Conservation (phyloP, 768 basidiomycete genomes). For the Hericium erinaceus region DNA sequence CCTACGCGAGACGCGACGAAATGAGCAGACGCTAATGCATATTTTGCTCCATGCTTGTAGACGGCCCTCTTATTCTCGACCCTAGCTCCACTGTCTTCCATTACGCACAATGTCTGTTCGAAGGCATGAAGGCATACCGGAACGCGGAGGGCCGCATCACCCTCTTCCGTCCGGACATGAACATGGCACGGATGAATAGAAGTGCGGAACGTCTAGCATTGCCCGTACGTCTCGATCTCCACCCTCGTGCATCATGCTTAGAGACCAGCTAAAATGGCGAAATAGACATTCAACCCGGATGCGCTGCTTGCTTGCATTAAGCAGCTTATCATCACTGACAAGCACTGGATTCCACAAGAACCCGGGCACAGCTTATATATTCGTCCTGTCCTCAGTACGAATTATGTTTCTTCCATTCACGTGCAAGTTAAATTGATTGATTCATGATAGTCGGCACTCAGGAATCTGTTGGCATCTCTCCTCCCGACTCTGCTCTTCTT, state of each 20-base stretch:
- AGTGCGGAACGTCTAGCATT: slow-evolving; percentile 32
- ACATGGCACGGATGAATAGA: slow-evolving; percentile 43
- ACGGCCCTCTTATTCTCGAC: slow-evolving; percentile 38
- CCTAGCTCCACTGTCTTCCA: slow-evolving; percentile 45
- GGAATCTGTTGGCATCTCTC: slow-evolving; percentile 35
- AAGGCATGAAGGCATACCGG: slow-evolving; percentile 45
- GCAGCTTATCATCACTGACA: slow-evolving; percentile 35
- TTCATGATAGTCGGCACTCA: slow-evolving; percentile 34
- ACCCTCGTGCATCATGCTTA: background rate
- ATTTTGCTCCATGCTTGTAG: slow-evolving; percentile 12
- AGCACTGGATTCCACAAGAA: slow-evolving; percentile 41
- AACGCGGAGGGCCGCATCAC: slow-evolving; percentile 33
- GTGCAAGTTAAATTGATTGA: background rate
- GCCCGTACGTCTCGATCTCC: slow-evolving; percentile 14
- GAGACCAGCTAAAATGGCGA: background rate
- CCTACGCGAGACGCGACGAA: no score
- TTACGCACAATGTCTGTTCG: slow-evolving; percentile 42
- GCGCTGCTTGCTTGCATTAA: slow-evolving; percentile 35
- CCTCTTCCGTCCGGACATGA: slow-evolving; percentile 44
- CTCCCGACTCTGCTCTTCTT: slow-evolving; percentile 37
- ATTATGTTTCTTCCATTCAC: background rate
- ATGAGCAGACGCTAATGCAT: background rate
- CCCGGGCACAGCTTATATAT: slow-evolving; percentile 44
- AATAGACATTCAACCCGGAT: slow-evolving; percentile 32
- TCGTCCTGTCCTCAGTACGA: slow-evolving; percentile 30